Percentiles rank a stretch among this genome's conserved stretches.
Evolutionary conservation across 2,329 filamentous ascomycete species (phyloP).

Genomic region (Ophiognomonia clavigignenti-juglandacearum): DNA sequence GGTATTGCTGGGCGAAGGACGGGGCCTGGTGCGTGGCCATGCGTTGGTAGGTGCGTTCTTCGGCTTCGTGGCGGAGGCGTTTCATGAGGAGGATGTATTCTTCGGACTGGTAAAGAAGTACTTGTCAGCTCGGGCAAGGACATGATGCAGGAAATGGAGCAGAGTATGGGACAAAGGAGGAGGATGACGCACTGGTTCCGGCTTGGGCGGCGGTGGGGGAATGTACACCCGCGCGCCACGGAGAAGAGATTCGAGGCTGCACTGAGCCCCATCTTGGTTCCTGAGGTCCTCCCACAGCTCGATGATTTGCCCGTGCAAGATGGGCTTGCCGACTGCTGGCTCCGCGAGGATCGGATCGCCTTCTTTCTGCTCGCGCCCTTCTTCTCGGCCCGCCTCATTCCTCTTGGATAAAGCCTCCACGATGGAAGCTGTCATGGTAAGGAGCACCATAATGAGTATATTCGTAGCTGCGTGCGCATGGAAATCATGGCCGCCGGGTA

Average conservation of each 20-base stretch:
- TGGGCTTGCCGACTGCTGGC: constrained; percentile 57
- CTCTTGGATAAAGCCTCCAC: constrained; percentile 53
- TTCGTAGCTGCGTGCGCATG: background rate
- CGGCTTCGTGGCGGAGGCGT: constrained; percentile 75
- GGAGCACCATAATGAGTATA: constrained; percentile 58
- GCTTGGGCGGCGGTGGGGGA: constrained; percentile 75
- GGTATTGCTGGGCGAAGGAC: constrained; percentile 56
- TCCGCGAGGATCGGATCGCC: constrained; percentile 45
- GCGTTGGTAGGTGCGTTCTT: constrained; percentile 74
- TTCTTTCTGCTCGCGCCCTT: constrained; percentile 5
- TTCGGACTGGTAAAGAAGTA: constrained; percentile 47
- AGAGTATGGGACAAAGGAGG: constrained; percentile 9
- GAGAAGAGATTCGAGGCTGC: constrained; percentile 65
- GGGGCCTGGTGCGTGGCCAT: constrained; percentile 59
- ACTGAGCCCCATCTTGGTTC: constrained; percentile 22
- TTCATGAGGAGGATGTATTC: constrained; percentile 89
- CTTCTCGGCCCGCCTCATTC: constrained; percentile 16
- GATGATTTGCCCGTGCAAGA: constrained; percentile 67
- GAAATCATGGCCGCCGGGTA: background rate
- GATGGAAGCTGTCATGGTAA: constrained; percentile 69
- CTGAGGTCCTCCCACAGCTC: constrained; percentile 53
- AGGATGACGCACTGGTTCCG: constrained; percentile 59
- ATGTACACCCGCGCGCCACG: constrained; percentile 67
- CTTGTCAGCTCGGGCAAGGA: constrained; percentile 19
- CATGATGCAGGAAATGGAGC: too few species aligned